Base-by-base conservation (phyloP, 352 stramenopile genomes). In the Aphanomyces cochlioides region DNA sequence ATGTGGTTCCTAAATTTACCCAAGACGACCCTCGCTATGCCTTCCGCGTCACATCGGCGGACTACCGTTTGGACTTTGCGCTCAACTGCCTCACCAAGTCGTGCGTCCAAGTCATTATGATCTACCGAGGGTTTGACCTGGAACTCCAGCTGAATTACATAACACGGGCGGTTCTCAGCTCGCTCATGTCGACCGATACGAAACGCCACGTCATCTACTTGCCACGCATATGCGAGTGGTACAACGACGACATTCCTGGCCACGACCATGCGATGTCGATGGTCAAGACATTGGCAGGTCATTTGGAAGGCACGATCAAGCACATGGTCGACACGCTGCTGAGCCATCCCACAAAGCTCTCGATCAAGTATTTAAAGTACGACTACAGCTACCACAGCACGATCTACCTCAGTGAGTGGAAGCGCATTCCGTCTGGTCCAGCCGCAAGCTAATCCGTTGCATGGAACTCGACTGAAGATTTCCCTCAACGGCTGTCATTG, bases 71-170 rank as follows among this genome's bases (percentile, higher is more conserved):
- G 59, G 87, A 84, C 58, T 89, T 88, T 64, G 80, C 80, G 1
- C 69, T 89, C 3, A 89, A 89, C 68, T 86, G 76, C 66, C 77
- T 87, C 43, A 87, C 80, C 19, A 80, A 79, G 50, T 87, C 82
- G 13, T 87, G 77, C 47, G 64, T 67, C 19, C 72, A 73, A 17
- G 53, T 67, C 0, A 73, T 89, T 8, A 58, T 74, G 21, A 77
- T 95, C 19, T 95, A 90, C 61, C 80, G 79, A 41, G 82, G 77
- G 41, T 76, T 78, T 34, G 80, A 87, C 47, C 78, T 94, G 63
- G 81, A 92, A 61, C 56, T 69, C 17, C 83, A 87, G 56, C 68
- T 89, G 47, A 72, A 61, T 50, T 75, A 78, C 34, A 75, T 47
- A 15, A 37, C 69, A 6, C 69, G 76, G n/a, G 78, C 67, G 3